Evolutionary conservation across 1,284 basidiomycete species (phyloP).

Genomic region (Ceratobasidium sp.): DNA sequence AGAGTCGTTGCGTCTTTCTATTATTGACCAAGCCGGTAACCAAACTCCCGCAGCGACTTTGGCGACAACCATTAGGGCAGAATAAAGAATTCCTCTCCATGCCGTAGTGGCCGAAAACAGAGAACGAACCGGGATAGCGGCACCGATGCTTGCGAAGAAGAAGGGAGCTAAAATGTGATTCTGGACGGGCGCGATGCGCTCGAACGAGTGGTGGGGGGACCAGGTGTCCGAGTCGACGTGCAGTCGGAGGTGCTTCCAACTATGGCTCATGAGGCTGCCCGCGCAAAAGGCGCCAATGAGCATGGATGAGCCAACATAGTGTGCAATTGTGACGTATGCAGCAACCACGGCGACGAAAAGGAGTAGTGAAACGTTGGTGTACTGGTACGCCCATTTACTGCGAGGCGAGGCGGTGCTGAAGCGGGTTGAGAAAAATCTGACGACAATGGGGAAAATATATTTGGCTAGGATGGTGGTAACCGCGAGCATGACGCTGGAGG

Average conservation of each 20-base stretch:
- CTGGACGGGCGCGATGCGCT: slow-evolving; percentile 50
- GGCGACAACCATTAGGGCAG: slow-evolving; percentile 57
- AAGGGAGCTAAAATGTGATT: slow-evolving; percentile 56
- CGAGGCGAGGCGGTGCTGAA: not conserved
- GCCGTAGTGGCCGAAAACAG: slow-evolving; percentile 56
- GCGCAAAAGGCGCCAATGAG: slow-evolving; percentile 56
- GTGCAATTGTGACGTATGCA: slow-evolving; percentile 42
- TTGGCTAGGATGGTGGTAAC: slow-evolving; percentile 46
- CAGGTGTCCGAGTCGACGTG: not conserved
- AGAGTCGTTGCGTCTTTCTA: not conserved
- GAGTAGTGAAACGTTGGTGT: slow-evolving; percentile 40
- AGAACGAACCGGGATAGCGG: slow-evolving; percentile 59
- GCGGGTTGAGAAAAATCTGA: not conserved
- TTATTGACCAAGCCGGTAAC: slow-evolving; percentile 45
- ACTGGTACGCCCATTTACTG: slow-evolving; percentile 7
- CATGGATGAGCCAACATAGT: slow-evolving; percentile 52
- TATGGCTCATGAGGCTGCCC: slow-evolving; percentile 46
- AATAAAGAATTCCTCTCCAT: slow-evolving; percentile 60
- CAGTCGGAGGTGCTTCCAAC: slow-evolving; percentile 7
- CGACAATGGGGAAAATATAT: slow-evolving; percentile 36
- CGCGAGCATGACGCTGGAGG: slow-evolving; percentile 50
- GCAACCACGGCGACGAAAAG: slow-evolving; percentile 45
- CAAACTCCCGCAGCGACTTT: slow-evolving; percentile 54
- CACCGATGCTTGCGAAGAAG: slow-evolving; percentile 64
- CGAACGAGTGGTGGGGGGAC: slow-evolving; percentile 44